Evolutionary conservation across 495 filamentous ascomycete species (phyloP).

Genomic region (Penicillium taxi): DNA sequence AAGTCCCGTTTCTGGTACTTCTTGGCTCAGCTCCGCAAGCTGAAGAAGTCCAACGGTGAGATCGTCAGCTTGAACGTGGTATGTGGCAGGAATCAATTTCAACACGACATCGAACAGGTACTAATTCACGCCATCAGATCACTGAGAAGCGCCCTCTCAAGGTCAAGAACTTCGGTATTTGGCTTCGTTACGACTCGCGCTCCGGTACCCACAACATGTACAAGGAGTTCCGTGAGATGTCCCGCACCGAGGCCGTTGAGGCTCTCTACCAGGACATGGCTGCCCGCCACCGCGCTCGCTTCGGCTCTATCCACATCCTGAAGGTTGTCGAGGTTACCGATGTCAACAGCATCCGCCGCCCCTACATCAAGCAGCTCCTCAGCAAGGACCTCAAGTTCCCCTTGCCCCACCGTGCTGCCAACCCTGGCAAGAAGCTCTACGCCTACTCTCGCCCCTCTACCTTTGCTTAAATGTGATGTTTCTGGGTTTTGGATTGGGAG

Average conservation of each 20-base stretch:
- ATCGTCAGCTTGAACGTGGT: constrained; percentile 95
- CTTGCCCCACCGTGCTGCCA: constrained; percentile 88
- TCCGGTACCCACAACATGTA: constrained; percentile 99
- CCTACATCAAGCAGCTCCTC: constrained; percentile 98
- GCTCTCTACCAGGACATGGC: constrained; percentile 99
- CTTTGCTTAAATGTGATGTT: constrained; percentile 54
- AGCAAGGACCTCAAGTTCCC: constrained; percentile 94
- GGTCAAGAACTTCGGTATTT: constrained; percentile 99
- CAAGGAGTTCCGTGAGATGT: constrained; percentile 99
- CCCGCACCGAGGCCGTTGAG: constrained; percentile 88
- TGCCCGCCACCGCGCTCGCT: constrained; percentile 93
- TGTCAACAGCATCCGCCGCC: constrained; percentile 83
- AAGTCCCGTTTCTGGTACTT: constrained; percentile 99
- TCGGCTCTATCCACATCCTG: constrained; percentile 96
- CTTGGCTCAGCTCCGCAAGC: constrained; percentile 94
- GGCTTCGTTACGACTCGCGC: constrained; percentile 99
- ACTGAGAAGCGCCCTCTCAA: constrained; percentile 95
- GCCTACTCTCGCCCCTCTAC: constrained; percentile 84
- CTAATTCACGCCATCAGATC: constrained; percentile 53
- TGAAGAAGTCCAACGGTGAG: constrained; percentile 99
- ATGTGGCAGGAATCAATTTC: constrained; percentile 31
- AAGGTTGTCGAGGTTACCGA: constrained; percentile 96
- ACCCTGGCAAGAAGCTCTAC: constrained; percentile 82
- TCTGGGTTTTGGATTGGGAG: constrained; percentile 30
- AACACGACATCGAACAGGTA: constrained; percentile 1